Conservation (phyloP, 139 green algal genomes). For the Tetraselmis chui region DNA sequence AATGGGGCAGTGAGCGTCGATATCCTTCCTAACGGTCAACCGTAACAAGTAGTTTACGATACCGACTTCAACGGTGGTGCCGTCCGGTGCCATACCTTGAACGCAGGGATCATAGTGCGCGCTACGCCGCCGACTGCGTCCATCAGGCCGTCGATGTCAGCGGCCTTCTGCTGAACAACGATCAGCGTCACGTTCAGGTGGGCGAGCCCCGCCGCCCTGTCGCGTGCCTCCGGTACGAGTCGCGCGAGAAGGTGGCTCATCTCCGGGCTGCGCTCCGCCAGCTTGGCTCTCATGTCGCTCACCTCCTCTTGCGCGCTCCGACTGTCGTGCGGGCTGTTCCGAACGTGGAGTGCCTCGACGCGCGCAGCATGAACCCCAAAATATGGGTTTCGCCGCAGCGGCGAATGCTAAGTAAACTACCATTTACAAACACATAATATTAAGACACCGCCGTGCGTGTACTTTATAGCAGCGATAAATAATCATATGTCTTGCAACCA, state of each 20-base stretch:
- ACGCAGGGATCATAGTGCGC: neutral
- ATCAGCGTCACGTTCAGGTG: neutral
- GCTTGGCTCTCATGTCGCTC: neutral
- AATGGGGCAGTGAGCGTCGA: no score
- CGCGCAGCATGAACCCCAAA: neutral
- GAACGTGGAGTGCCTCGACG: neutral
- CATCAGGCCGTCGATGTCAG: neutral
- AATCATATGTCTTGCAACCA: no score
- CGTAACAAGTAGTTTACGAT: no score
- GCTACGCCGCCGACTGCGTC: neutral
- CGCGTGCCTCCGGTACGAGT: neutral
- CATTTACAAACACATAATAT: no score
- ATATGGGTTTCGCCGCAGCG: no score
- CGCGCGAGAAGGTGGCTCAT: neutral
- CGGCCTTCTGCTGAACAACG: neutral
- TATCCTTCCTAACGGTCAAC: no score
- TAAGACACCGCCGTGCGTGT: no score
- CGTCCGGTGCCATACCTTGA: neutral
- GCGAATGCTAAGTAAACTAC: no score
- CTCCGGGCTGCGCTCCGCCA: neutral
- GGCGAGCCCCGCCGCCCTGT: neutral
- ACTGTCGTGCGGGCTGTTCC: neutral
- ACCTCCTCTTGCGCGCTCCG: neutral
- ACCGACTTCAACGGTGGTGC: no score
- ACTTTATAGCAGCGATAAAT: no score